phyloP scores from a whole-genome alignment of 805 yeast species.

The Saccharomycopsis sp. region DNA sequence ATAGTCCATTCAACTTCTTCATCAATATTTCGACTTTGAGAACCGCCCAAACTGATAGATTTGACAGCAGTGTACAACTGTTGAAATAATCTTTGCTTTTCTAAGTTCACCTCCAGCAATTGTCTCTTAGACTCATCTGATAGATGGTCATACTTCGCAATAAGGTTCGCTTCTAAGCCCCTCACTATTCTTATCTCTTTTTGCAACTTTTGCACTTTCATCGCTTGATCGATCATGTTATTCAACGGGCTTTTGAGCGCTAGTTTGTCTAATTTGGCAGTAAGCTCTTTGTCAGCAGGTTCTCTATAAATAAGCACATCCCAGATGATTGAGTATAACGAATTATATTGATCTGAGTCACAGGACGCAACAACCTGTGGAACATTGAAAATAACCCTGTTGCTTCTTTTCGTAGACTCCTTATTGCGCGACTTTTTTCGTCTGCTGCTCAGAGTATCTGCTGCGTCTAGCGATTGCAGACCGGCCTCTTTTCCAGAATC shows the following conservation, averaged over 20 bases:
- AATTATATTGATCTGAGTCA: conserved; percentile 67
- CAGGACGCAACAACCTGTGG: conserved; percentile 63
- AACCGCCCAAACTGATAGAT: conserved; percentile 33
- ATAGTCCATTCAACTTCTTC: conserved; percentile 54
- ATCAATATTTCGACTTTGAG: conserved; percentile 12
- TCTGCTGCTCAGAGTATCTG: conserved; percentile 16
- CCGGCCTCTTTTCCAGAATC: too few species aligned
- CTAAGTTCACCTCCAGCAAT: conserved; percentile 33
- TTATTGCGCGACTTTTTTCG: conserved; percentile 18
- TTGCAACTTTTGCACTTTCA: conserved; percentile 44
- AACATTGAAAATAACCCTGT: conserved; percentile 53
- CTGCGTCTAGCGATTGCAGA: too few species aligned
- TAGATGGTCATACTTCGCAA: conserved; percentile 41
- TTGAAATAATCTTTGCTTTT: conserved; percentile 31
- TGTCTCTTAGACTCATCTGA: conserved; percentile 44
- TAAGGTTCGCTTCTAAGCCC: conserved; percentile 39
- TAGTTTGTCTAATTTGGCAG: conserved; percentile 57
- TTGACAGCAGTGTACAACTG: conserved; percentile 42
- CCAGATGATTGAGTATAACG: conserved; percentile 55
- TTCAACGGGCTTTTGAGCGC: conserved; percentile 64
- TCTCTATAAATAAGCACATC: conserved; percentile 67
- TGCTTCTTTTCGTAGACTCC: conserved; percentile 24
- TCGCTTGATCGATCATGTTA: conserved; percentile 44
- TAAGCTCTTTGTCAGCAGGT: conserved; percentile 53
- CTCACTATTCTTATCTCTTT: conserved; percentile 36